Conservation (phyloP, 495 filamentous ascomycete genomes). For the Parathielavia hyrcaniae region DNA sequence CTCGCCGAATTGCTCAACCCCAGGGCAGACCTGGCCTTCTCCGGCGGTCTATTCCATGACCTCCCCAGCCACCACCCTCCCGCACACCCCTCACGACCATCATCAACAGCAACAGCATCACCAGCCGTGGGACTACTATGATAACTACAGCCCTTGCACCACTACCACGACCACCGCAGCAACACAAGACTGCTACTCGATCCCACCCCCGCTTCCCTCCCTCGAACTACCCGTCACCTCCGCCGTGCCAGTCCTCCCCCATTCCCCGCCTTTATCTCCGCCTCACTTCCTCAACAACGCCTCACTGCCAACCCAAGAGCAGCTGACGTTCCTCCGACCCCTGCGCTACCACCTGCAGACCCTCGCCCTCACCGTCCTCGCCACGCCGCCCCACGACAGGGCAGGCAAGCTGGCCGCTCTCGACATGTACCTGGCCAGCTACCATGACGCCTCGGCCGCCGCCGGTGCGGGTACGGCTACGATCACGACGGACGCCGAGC, state of each 20-base stretch:
- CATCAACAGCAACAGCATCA: background rate
- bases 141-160: background rate
- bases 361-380: background rate
- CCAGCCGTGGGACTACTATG: background rate
- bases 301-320: background rate
- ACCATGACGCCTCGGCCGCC: background rate
- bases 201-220: background rate
- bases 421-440: background rate
- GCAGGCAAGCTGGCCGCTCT: background rate
- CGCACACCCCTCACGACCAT: background rate
- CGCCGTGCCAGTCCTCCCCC: background rate
- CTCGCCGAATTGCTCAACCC: background rate
- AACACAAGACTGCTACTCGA: background rate
- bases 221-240: conserved; percentile 3
- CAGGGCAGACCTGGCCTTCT: background rate
- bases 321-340: conserved; percentile 10
- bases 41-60: background rate
- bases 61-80: background rate
- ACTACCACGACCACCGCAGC: background rate
- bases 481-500: conserved; percentile 6
- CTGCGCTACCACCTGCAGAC: conserved; percentile 5
- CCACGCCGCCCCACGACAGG: background rate
- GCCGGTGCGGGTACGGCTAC: no score
- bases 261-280: background rate
- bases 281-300: background rate